phyloP scores from a whole-genome alignment of 176 grass and related monocot species.

The Cymbopogon citratus region DNA sequence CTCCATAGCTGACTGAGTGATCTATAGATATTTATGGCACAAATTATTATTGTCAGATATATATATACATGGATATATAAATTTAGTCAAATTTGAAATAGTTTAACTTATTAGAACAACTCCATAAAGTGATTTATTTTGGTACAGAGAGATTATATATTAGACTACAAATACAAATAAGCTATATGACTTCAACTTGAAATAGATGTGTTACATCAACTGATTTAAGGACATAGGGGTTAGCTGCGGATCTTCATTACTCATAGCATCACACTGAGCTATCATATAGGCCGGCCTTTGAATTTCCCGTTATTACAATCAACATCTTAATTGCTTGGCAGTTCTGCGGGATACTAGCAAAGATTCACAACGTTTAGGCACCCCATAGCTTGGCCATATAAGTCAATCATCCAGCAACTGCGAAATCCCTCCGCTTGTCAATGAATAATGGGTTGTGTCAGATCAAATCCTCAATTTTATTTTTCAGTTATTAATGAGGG shows the following conservation, averaged over 20 bases:
- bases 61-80: too few species aligned
- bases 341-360: conserved; percentile 1
- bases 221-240: background rate
- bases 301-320: background rate
- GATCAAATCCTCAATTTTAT: background rate
- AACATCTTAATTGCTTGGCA: background rate
- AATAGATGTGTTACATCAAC: background rate
- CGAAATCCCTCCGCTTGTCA: background rate
- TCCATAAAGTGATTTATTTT: too few species aligned
- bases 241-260: background rate
- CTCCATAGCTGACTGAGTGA: too few species aligned
- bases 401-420: background rate
- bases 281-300: conserved; percentile 13
- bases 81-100: too few species aligned
- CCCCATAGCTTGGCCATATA: background rate
- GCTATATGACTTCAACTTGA: background rate
- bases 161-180: too few species aligned
- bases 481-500: background rate
- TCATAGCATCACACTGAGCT: background rate
- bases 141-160: too few species aligned
- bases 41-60: too few species aligned
- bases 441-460: background rate
- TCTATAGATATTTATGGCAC: too few species aligned
- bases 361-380: background rate
- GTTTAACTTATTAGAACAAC: too few species aligned